Evolutionary conservation across 2,329 filamentous ascomycete genomes (phyloP).

Genomic region (Alternaria sp.): DNA sequence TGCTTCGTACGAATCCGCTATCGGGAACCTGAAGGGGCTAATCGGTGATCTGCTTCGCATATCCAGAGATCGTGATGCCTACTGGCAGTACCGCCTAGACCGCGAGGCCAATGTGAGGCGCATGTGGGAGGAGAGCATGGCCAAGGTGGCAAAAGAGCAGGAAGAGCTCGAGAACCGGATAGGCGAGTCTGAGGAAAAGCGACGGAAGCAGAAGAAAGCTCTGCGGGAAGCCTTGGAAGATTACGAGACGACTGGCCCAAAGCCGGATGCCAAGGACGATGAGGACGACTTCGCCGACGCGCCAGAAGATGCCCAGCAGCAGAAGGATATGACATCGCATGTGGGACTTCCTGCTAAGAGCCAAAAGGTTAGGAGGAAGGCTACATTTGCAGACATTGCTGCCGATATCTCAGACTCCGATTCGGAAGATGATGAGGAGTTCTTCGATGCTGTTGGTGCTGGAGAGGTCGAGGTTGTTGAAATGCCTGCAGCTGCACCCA

Average conservation of each 20-base stretch:
- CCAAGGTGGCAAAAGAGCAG: constrained; percentile 91
- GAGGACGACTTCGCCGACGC: constrained; percentile 44
- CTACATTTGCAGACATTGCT: constrained; percentile 72
- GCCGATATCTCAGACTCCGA: constrained; percentile 72
- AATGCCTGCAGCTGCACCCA: constrained; percentile 58
- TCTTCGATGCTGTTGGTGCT: constrained; percentile 95
- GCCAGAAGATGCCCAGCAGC: constrained; percentile 45
- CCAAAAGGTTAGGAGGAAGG: constrained; percentile 60
- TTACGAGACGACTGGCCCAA: constrained; percentile 37
- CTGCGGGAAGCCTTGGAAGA: constrained; percentile 82
- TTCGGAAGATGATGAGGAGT: constrained; percentile 83
- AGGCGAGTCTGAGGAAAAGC: constrained; percentile 87
- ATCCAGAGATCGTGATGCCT: constrained; percentile 89
- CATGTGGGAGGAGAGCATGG: constrained; percentile 99
- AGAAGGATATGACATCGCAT: constrained; percentile 23
- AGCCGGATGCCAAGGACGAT: constrained; percentile 19
- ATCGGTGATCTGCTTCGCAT: constrained; percentile 89
- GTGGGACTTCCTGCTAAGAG: constrained; percentile 17
- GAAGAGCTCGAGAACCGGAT: constrained; percentile 88
- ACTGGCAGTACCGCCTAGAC: constrained; percentile 95
- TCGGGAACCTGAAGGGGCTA: constrained; percentile 83
- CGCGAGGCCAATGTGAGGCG: constrained; percentile 88
- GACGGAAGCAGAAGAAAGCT: constrained; percentile 86
- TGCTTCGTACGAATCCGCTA: constrained; percentile 84
- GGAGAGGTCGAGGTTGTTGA: constrained; percentile 84